phyloP scores from a whole-genome alignment of 257 asterid species.

The Perilla frutescens region DNA sequence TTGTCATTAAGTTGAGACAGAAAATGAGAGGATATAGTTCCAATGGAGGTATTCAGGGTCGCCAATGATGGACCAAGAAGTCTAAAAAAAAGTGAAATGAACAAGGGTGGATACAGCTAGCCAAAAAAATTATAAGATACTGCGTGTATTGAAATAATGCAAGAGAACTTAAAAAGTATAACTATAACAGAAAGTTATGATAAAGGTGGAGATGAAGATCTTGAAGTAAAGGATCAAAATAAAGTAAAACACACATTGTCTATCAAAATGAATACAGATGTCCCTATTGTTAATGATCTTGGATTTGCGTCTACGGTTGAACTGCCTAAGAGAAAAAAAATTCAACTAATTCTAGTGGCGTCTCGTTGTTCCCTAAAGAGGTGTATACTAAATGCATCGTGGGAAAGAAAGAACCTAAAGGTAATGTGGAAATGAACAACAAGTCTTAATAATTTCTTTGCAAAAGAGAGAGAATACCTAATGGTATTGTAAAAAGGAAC shows the following conservation, averaged over 20 bases:
- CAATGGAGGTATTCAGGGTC: conserved; percentile 13
- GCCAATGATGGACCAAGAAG: background rate
- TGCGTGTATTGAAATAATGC: background rate
- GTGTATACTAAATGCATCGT: no score
- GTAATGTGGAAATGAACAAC: background rate
- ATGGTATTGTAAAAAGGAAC: background rate
- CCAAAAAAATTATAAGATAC: no score
- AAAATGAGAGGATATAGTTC: conserved; percentile 3
- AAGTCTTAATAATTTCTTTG: conserved; percentile 23
- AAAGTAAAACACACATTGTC: no score
- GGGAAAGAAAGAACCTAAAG: background rate
- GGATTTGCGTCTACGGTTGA: conserved; percentile 17
- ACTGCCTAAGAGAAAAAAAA: conserved; percentile 1
- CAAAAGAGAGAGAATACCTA: conserved; percentile 26
- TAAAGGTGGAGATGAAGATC: no score
- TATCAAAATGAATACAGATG: no score
- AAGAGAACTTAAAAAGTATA: no score
- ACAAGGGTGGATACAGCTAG: background rate
- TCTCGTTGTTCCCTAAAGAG: background rate
- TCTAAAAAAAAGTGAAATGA: no score
- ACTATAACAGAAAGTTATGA: no score
- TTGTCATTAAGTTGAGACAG: conserved; percentile 7
- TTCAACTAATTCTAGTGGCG: background rate
- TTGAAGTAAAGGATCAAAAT: no score
- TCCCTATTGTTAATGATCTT: background rate